Evolutionary conservation across 2,329 filamentous ascomycete genomes (phyloP).

Genomic region (Cladosporium colombiae): DNA sequence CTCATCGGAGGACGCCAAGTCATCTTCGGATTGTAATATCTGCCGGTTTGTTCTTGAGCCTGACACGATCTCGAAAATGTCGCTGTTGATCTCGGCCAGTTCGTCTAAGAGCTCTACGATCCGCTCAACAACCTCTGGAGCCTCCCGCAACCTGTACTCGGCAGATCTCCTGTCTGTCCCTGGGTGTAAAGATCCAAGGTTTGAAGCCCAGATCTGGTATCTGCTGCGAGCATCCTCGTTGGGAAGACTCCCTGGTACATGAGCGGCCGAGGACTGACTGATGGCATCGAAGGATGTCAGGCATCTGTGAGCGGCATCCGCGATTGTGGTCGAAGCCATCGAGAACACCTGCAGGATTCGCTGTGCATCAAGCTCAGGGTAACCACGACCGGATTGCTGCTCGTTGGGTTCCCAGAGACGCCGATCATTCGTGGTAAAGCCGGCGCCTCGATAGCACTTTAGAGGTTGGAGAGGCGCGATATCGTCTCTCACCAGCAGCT

Average conservation of each 20-base stretch:
- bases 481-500: background rate
- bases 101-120: constrained; percentile 31
- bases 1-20: constrained; percentile 22
- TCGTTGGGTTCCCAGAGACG: background rate
- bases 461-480: background rate
- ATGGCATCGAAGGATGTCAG: background rate
- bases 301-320: background rate
- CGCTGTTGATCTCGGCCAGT: constrained; percentile 21
- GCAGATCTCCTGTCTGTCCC: constrained; percentile 26
- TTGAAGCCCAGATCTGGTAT: constrained; percentile 33
- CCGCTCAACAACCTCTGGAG: constrained; percentile 27
- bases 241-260: too few species aligned
- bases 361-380: background rate
- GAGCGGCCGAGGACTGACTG: background rate
- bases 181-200: constrained; percentile 34
- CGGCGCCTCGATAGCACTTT: background rate
- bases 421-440: background rate
- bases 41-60: background rate
- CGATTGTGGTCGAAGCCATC: background rate
- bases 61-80: background rate
- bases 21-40: background rate
- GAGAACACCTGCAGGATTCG: background rate
- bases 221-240: constrained; percentile 1
- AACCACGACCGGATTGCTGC: background rate
- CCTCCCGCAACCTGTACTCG: constrained; percentile 31